Evolutionary conservation across 2,329 filamentous ascomycete genomes (phyloP).

Genomic region (Aspergillus novoparasiticus): DNA sequence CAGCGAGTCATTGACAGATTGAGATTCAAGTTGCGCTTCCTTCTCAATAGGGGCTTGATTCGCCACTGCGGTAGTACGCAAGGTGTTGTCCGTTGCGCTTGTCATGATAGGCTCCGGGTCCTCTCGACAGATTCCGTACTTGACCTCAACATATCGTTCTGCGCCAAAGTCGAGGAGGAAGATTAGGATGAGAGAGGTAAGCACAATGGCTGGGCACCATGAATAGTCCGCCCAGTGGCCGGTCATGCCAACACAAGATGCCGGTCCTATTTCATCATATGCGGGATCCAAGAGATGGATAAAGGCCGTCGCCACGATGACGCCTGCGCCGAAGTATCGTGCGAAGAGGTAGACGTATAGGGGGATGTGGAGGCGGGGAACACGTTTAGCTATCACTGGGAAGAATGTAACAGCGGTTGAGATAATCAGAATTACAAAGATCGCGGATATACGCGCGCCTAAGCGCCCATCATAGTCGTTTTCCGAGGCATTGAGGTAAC

Average conservation of each 20-base stretch:
- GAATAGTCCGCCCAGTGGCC: conserved; percentile 55
- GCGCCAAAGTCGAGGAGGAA: conserved; percentile 56
- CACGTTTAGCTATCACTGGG: conserved; percentile 48
- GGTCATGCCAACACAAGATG: conserved; percentile 57
- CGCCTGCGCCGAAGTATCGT: conserved; percentile 51
- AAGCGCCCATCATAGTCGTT: conserved; percentile 59
- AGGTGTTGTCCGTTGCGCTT: conserved; percentile 2
- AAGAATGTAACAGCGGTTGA: conserved; percentile 49
- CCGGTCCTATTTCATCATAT: conserved; percentile 47
- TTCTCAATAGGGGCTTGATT: not conserved
- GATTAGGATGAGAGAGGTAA: conserved; percentile 52
- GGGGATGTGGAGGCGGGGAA: conserved; percentile 42
- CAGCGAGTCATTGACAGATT: not conserved
- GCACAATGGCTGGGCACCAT: conserved; percentile 56
- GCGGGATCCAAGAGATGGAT: conserved; percentile 53
- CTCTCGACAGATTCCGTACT: conserved; percentile 44
- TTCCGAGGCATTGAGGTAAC: conserved; percentile 48
- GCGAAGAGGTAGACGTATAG: conserved; percentile 51
- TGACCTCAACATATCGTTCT: conserved; percentile 55
- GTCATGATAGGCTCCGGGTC: conserved; percentile 19
- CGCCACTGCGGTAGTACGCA: not conserved
- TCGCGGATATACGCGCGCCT: conserved; percentile 46
- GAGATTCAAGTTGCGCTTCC: not conserved
- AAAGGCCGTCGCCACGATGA: conserved; percentile 52
- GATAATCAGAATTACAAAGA: conserved; percentile 49